Evolutionary conservation across 768 basidiomycete genomes (phyloP), one percentile per base, ranked within the genome.

Genomic region (Suillus hirtellus): DNA sequence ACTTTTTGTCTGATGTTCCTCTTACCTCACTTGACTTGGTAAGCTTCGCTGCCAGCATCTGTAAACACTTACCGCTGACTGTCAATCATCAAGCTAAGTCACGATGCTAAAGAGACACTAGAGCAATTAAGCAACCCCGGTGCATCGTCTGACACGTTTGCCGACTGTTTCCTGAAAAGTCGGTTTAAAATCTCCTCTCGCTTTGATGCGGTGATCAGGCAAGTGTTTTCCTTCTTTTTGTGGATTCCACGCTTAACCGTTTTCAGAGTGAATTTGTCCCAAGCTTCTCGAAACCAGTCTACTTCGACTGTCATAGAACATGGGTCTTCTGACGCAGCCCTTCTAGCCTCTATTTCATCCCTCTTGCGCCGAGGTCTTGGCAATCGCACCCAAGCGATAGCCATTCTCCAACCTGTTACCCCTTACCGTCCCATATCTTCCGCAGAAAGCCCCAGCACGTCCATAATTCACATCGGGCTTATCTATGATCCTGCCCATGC

Each of bases 21-120:
- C 67, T 86, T 15, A 84, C 90, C 2, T 95, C 93, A 1, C 79
- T 99, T 1, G 84, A 91, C 58, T 77, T 96, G 75, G 92, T 95
- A 72, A 69, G 82, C 53, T 35, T 43, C 14, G 19, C 37, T 68
- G 14, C 21, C 47, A 11, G 43, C 27, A 6, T 19, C 35, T 43
- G 37, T 34, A 31, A n/a, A 17, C 12, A n/a, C 40, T 35, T 42
- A n/a, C 67, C 46, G 11, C 27, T 64, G 27, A 63, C 49, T 3
- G 27, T 31, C 24, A 34, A 43, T 60, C n/a, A 37, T 60, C 15
- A 67, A 95, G 93, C 84, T 95, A 40, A 81, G 80, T 63, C 79
- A 89, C 54, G 94, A 98, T 70, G 95, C 95, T 0, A 76, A 79
- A 43, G 81, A 83, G 69, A 93, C 95, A 0, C 78, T 96, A 2